Evolutionary conservation across 768 basidiomycete species (phyloP), one percentile per base, ranked within the genome.

Genomic region (Amanita pseudoporphyria): DNA sequence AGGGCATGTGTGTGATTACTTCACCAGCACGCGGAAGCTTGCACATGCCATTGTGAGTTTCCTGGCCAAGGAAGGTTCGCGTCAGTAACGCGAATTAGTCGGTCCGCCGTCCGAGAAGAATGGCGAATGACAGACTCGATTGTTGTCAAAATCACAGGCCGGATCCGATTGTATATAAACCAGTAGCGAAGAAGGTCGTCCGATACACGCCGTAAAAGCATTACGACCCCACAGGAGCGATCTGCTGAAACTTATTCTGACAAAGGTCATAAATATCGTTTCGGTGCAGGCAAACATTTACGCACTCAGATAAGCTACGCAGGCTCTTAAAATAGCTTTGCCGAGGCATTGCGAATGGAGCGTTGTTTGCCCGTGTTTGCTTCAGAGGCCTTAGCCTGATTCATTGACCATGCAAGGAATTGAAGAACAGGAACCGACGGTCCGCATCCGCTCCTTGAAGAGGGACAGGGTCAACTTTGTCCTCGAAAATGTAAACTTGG

Each of bases 401-500:
- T 2, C 33, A 5, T 9, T 35, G 21, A 13, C 16, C 42, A 72
- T 73, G 70, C 71, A 71, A 59, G 56, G 57, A 40, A 64, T 62
- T 52, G 68, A 72, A 52, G 73, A 75, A 45, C 58, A 68, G 46
- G 86, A 87, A 53, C 83, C 87, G 9, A 76, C 76, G 22, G 86
- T 92, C 18, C 79, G 83, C 48, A 91, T 92, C 63, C 83, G 89
- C 49, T 84, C 91, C 56, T 69, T 95, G 47, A 83, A 88, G 61
- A 80, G 79, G 60, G 89, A 95, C 60, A 74, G 79, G 52, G 90
- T 93, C 54, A 86, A 90, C 60, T 98, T 98, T 59, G 84, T 94
- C 10, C 71, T 99, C 9, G 87, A 91, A 64, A 95, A 96, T 77
- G 94, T 97, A 32, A 94, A 98, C 67, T 76, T 97, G 61, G 89